A percentile compares a stretch with the other conserved stretches of the same genome.
Evolutionary conservation across 2,329 filamentous ascomycete genomes (phyloP).

Genomic region (Fusarium sp.): DNA sequence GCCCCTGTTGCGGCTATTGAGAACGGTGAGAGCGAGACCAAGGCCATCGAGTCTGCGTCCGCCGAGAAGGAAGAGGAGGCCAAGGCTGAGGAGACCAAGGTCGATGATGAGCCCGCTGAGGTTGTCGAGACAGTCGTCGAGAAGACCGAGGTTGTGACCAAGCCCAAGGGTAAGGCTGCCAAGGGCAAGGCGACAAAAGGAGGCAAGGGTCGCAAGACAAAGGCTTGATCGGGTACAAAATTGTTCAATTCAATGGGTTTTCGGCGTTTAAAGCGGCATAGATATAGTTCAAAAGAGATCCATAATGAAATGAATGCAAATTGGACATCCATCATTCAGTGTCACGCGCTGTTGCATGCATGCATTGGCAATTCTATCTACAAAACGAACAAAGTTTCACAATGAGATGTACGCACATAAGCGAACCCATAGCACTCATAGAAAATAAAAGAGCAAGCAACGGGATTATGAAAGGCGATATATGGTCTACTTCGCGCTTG

Average conservation of each 20-base stretch:
- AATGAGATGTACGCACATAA: conserved; percentile 67
- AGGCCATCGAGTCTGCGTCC: conserved; percentile 54
- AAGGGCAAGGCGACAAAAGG: conserved; percentile 42
- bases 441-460: conserved; percentile 57
- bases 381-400: background rate
- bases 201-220: conserved; percentile 53
- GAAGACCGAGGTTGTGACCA: conserved; percentile 44
- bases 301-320: conserved; percentile 47
- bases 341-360: background rate
- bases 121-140: conserved; percentile 40
- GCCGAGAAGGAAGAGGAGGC: conserved; percentile 49
- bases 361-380: conserved; percentile 9
- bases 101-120: conserved; percentile 44
- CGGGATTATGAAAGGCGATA: conserved; percentile 71
- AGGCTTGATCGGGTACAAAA: conserved; percentile 49
- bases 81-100: conserved; percentile 38
- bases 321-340: conserved; percentile 26
- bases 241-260: conserved; percentile 35
- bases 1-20: conserved; percentile 55
- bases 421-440: conserved; percentile 69
- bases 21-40: conserved; percentile 49
- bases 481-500: conserved; percentile 66
- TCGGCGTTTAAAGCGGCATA: conserved; percentile 46
- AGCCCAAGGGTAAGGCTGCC: conserved; percentile 50
- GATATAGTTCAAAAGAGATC: conserved; percentile 42